Percentiles rank a stretch among this genome's conserved stretches.
Evolutionary conservation across 805 yeast genomes (phyloP).

Genomic region (Millerozyma acaciae): DNA sequence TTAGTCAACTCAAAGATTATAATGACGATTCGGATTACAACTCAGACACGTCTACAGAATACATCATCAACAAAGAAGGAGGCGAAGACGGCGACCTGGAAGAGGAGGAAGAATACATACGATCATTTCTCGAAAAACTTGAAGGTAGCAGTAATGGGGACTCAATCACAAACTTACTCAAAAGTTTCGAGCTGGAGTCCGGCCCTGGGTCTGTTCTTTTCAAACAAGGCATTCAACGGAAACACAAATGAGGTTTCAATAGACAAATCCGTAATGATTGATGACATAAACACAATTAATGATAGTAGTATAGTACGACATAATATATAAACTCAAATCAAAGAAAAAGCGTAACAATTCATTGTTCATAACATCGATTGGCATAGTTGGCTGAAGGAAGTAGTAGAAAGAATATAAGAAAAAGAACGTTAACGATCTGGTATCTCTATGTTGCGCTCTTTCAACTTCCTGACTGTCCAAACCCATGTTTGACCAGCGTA

Average conservation of each 20-base stretch:
- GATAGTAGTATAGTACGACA: conserved; percentile 1
- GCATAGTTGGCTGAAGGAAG: not conserved
- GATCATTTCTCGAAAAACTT: conserved; percentile 3
- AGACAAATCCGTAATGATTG: no score
- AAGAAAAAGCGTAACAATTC: no score
- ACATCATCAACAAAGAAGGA: conserved; percentile 3
- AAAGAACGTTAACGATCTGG: conserved; percentile 11
- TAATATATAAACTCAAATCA: no score
- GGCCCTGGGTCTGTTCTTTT: conserved; percentile 8
- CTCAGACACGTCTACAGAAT: conserved; percentile 11
- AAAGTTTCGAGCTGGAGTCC: conserved; percentile 2
- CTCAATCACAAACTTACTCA: conserved; percentile 4
- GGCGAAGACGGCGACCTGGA: conserved; percentile 6
- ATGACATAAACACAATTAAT: no score
- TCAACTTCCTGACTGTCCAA: conserved; percentile 66
- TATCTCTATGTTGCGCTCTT: conserved; percentile 40
- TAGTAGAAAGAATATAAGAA: not conserved
- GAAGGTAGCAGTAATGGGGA: conserved; percentile 2
- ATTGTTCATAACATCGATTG: not conserved
- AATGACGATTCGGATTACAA: conserved; percentile 17
- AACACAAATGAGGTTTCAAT: no score
- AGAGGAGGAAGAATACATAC: conserved; percentile 5
- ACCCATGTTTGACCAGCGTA: conserved; percentile 72
- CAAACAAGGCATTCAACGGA: conserved; percentile 6
- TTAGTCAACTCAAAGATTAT: conserved; percentile 7